Base-by-base conservation (phyloP, 2,329 filamentous ascomycete genomes). In the Tolypocladium album region DNA sequence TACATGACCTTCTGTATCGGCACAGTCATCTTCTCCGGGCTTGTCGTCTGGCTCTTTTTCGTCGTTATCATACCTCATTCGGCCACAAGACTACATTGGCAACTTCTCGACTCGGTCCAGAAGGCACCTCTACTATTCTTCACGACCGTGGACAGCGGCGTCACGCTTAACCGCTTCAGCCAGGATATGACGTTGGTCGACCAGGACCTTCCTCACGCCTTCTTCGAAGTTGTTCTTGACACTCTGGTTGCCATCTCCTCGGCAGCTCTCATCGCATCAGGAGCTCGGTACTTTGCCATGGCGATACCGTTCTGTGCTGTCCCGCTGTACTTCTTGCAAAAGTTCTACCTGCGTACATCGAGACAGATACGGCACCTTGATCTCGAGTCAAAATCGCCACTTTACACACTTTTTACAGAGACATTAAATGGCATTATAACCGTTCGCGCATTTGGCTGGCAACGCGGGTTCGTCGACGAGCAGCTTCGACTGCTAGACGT, bases 331-430 rank as follows among this genome's bases (percentile, higher is more conserved):
- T 56, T 75, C 1, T 68, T 82, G 7, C 79, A 82, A 59, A 78
- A 75, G 57, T 72, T 76, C 60, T 83, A 83, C 63, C 72, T 83
- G 4, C 73, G 77, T 1, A 83, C 81, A 0, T 82, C 79, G 0
- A 74, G 79, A 0, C 80, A 82, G 64, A 66, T 83, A 36, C 73
- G 81, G 17, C 73, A 79, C 8, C 69, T 83, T 2, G 81, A 83
- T 56, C 68, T 83, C 0, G 81, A 83, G 65, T 70, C 74, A 24
- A 78, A 79, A 61, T 73, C 75, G 0, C 78, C 79, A 0, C 70
- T 83, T 0, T 81, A 78, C 64, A 77, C 78, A 0, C 77, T 82
- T 47, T 82, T 82, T 61, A 70, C 74, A 3, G 81, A 83, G 62
- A 77, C 76, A 0, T 65, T 81, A 0, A 68, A 71, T 4, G 81